phyloP scores from a whole-genome alignment of 805 yeast species.

The Wickerhamomyces ciferrii region DNA sequence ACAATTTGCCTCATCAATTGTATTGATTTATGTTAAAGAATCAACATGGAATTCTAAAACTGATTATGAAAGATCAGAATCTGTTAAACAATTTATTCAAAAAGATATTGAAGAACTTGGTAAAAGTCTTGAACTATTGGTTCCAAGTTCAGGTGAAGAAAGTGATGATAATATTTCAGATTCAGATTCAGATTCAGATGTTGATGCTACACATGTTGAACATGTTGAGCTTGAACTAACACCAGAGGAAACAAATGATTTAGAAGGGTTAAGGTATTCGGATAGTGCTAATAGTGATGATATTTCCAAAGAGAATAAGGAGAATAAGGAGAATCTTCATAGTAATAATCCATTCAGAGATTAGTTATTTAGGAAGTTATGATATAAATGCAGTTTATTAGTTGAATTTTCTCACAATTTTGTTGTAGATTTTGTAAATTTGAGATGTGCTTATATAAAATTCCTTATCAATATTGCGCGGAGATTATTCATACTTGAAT shows the following conservation, averaged over 20 bases:
- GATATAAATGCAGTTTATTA: no score
- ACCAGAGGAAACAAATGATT: slow-evolving; percentile 2
- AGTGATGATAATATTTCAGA: slow-evolving; percentile 1
- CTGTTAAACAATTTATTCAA: slow-evolving; percentile 24
- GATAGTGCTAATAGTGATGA: slow-evolving; percentile 2
- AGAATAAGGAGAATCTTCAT: no score
- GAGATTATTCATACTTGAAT: no score
- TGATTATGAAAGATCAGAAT: slow-evolving; percentile 14
- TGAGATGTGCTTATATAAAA: no score
- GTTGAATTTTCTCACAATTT: no score
- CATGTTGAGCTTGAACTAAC: background rate
- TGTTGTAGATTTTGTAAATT: no score
- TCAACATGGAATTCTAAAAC: slow-evolving; percentile 14
- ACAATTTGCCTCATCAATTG: slow-evolving; percentile 25
- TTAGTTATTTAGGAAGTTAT: no score
- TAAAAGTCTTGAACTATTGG: slow-evolving; percentile 14
- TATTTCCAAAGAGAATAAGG: background rate
- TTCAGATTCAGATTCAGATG: background rate
- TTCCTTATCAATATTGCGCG: no score
- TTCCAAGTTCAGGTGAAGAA: slow-evolving; percentile 11
- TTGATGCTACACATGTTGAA: background rate
- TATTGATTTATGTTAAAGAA: slow-evolving; percentile 28
- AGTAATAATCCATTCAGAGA: no score
- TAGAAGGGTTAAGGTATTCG: no score
- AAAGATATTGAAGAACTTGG: slow-evolving; percentile 23